phyloP scores from a whole-genome alignment of 2,329 filamentous ascomycete genomes.

The Stagonosporopsis cucurbitacearum region DNA sequence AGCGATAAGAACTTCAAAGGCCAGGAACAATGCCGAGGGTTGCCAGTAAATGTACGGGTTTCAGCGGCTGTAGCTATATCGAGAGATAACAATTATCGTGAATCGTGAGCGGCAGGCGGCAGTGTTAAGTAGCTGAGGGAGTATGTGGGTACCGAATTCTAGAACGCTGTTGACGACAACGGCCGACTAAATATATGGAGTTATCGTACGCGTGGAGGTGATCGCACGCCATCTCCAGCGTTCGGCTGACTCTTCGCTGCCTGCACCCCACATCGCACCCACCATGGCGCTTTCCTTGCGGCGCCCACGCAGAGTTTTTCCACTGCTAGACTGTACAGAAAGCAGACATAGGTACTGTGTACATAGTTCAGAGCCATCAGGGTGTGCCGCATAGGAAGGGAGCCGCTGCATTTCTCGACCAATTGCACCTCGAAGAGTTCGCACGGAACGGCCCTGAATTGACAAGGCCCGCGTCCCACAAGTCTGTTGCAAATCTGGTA shows the following conservation, averaged over 20 bases:
- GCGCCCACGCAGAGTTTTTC: slow-evolving; percentile 23
- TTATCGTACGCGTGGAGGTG: slow-evolving; percentile 34
- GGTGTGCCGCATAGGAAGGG: slow-evolving; percentile 29
- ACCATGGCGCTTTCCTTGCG: slow-evolving; percentile 26
- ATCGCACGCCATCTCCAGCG: slow-evolving; percentile 45
- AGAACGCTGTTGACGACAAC: slow-evolving; percentile 38
- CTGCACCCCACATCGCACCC: slow-evolving; percentile 25
- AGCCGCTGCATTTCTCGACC: slow-evolving; percentile 18
- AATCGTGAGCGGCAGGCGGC: slow-evolving; percentile 19
- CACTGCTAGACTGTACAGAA: slow-evolving; percentile 14
- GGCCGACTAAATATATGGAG: slow-evolving; percentile 29
- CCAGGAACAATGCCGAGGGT: slow-evolving; percentile 39
- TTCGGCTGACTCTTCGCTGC: slow-evolving; percentile 34
- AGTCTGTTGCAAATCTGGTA: slow-evolving; percentile 18
- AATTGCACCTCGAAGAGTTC: slow-evolving; percentile 28
- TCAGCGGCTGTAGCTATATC: slow-evolving; percentile 33
- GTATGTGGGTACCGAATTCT: slow-evolving; percentile 29
- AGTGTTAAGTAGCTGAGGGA: slow-evolving; percentile 35
- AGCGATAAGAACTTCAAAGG: slow-evolving; percentile 36
- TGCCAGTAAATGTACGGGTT: slow-evolving; percentile 40
- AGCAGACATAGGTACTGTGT: too few relatives aligned
- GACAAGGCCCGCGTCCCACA: slow-evolving; percentile 35
- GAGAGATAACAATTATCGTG: slow-evolving; percentile 21
- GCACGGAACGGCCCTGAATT: slow-evolving; percentile 21
- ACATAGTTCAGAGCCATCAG: slow-evolving; percentile 26